Conservation (phyloP, 2,329 filamentous ascomycete species). For the Trichoderma koningiopsis region DNA sequence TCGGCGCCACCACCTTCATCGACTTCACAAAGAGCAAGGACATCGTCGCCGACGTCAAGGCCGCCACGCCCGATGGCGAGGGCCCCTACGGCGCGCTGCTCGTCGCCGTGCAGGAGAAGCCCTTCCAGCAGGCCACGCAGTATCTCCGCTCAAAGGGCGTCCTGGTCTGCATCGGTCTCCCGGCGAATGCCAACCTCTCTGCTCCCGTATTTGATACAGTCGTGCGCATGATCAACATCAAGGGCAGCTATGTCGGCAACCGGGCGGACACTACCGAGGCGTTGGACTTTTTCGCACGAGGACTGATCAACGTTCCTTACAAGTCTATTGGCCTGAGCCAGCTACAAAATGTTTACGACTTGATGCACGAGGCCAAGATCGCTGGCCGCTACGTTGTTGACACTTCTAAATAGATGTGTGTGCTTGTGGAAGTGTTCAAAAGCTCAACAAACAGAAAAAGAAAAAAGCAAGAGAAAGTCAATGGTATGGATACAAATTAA, state of each 20-base stretch:
- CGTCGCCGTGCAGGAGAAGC: conserved; percentile 84
- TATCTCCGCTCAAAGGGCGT: conserved; percentile 83
- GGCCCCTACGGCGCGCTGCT: conserved; percentile 87
- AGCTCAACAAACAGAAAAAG: background rate
- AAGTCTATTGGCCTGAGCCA: conserved; percentile 82
- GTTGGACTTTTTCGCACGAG: conserved; percentile 82
- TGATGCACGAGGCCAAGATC: conserved; percentile 71
- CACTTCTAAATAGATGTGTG: conserved; percentile 58
- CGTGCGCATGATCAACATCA: conserved; percentile 86
- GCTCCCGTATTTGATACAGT: conserved; percentile 91
- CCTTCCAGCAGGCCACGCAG: conserved; percentile 90
- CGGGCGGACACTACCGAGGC: conserved; percentile 85
- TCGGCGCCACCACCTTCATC: conserved; percentile 74
- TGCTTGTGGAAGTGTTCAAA: background rate
- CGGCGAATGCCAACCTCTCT: conserved; percentile 74
- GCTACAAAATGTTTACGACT: conserved; percentile 75
- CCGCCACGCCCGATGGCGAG: conserved; percentile 74
- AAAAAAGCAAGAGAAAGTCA: background rate
- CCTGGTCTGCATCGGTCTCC: conserved; percentile 87
- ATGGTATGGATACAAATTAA: background rate
- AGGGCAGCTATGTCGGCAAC: conserved; percentile 92
- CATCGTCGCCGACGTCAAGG: conserved; percentile 81
- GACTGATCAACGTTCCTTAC: conserved; percentile 83
- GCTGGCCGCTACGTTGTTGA: conserved; percentile 81
- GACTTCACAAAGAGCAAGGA: conserved; percentile 79